Base-by-base conservation (phyloP, 306 rosid species). In the Hylodesmum podocarpum region DNA sequence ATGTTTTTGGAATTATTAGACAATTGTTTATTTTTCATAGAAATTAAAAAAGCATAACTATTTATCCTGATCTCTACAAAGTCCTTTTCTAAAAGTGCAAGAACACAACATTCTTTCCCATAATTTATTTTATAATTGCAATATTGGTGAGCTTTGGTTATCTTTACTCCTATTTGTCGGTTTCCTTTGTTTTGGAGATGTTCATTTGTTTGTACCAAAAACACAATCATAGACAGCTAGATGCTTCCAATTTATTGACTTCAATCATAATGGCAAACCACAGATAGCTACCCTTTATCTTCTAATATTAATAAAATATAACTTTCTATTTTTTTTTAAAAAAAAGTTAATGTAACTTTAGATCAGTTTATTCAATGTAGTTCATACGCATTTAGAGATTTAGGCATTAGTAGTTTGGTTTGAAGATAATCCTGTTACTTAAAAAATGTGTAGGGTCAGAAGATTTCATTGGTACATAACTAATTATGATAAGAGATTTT, bases 201-300 rank as follows among this genome's bases (percentile, higher is more conserved):
- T 39, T 49, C 76, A 73, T 73, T 73, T 78, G 82, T 73, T 82
- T 78, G 59, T 41, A 66, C 22, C 57, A 39, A 77, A 36, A 82
- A 34, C 24, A 43, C 46, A 50, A 75, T 62, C 54, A 59, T 75
- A 28, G 73, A 46, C 51, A 50, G 61, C 74, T 72, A 46, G 63
- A 54, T 50, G 34, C 4, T 31, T 81, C 62, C 40, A 70, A 62
- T 76, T 62, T 41, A 66, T 62, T 22, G 47, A 34, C 75, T 19
- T 71, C 29, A 70, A 53, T 53, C 49, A 72, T 51, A 13, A 46
- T 55, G 22, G 11, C 31, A 58, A 82, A 37, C 72, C 22, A 34
- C 24, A 44, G 43, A 77, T 77, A 46, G 72, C 58, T 55, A 64
- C 78, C 19, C 5, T 54, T 47, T 41, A 77, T 55, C 79, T 72